Base-by-base conservation (phyloP, 164 flowering plant species). In the Liquidambar formosana region DNA sequence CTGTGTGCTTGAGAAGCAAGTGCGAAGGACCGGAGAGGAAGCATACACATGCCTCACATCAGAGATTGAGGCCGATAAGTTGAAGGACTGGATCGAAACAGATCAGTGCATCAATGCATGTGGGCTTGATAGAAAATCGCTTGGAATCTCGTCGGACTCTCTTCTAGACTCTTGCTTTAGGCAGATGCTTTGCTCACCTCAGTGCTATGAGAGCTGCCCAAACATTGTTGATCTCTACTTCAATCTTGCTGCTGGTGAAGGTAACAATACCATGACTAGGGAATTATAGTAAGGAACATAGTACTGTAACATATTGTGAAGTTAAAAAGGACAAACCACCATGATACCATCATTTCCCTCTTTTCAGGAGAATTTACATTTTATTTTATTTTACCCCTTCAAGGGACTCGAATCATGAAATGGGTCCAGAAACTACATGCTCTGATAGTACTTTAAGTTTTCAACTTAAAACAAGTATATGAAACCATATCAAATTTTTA, bases 161-260 rank as follows among this genome's bases (percentile, higher is more conserved):
- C 89, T 90, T 10, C 71, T 88, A 13, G 93, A 90, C 41, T 64
- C 86, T 52, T 63, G 57, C 47, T 85, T 88, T 78, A 75, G 77
- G 3, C 68, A 67, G 1, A 81, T 81, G 75, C 89, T 88, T 57
- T 89, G 93, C 86, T 86, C 93, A 27, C 22, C 87, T 28, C 76
- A 38, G 28, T 90, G 93, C 82, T 86, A 86, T 78, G 48, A 67
- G 9, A 41, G 25, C 61, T 88, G 93, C 80, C 88, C 89, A 75
- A 90, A 90, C 83, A 69, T 88, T 48, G 85, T 90, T 49, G 88
- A 89, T 70, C 91, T 89, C 52, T 86, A 83, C 84, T 88, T 85
- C 85, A 88, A 83, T 54, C 89, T 90, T 1, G 95, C 95, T 33
- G 93, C 89, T 5, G 88, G 89, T 14, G 95, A 90, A 86, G 93